phyloP scores from a whole-genome alignment of 768 basidiomycete species.

The Phanerodontia chrysosporium region DNA sequence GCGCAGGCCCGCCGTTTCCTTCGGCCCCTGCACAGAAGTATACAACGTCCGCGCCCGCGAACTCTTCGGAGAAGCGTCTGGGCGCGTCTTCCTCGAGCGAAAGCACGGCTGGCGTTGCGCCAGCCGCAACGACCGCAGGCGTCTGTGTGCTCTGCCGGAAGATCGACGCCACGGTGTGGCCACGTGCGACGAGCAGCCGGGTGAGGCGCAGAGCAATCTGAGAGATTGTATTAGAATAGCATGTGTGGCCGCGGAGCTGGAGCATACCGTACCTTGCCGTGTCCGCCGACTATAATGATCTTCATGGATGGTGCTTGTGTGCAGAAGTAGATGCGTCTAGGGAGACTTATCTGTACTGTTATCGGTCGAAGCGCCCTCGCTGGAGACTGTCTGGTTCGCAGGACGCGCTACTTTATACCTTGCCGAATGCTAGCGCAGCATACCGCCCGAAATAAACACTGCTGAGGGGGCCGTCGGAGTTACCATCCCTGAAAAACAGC shows the following conservation, averaged over 20 bases:
- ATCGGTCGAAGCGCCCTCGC: too few relatives aligned
- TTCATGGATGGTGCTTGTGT: too few relatives aligned
- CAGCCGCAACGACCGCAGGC: slow-evolving; percentile 39
- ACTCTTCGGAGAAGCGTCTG: slow-evolving; percentile 42
- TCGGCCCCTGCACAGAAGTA: slow-evolving; percentile 49
- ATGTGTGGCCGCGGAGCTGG: background rate
- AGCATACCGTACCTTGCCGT: slow-evolving; percentile 38
- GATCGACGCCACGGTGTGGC: slow-evolving; percentile 48
- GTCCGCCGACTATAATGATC: too few relatives aligned
- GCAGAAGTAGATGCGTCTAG: too few relatives aligned
- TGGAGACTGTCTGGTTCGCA: too few relatives aligned
- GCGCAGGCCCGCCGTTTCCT: slow-evolving; percentile 50
- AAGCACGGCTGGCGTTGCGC: slow-evolving; percentile 42
- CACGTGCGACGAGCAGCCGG: slow-evolving; percentile 31
- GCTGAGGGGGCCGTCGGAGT: too few relatives aligned
- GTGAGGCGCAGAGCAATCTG: slow-evolving; percentile 49
- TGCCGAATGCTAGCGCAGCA: too few relatives aligned
- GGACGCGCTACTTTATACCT: too few relatives aligned
- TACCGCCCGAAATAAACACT: too few relatives aligned
- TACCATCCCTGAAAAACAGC: too few relatives aligned
- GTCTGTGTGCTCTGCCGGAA: slow-evolving; percentile 47
- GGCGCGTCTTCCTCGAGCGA: slow-evolving; percentile 51
- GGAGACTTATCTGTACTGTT: too few relatives aligned
- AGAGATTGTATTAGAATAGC: background rate
- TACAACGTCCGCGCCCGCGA: slow-evolving; percentile 31